These are phyloP conservation scores for Blepharisma undulans DNA, from an alignment of 169 alveolate species.

Conservation along the genomic window DNA sequence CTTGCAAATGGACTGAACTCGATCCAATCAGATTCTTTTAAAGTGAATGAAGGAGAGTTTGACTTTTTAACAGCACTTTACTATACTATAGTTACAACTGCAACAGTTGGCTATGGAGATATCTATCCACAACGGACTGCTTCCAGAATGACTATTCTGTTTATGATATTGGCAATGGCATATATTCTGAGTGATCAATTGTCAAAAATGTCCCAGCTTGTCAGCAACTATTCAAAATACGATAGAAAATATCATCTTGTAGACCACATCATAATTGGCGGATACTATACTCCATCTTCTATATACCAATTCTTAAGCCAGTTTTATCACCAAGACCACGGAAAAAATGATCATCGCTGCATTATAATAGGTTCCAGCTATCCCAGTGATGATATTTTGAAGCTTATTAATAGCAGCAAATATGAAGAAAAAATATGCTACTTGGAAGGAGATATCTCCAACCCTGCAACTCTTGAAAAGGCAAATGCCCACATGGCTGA, in stretches of 20 bases:
- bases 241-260: background rate
- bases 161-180: background rate
- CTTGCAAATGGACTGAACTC: background rate
- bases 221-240: conserved; percentile 33
- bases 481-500: conserved; percentile 32
- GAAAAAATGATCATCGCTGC: background rate
- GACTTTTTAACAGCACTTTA: conserved; percentile 37
- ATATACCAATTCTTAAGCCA: conserved; percentile 8
- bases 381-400: background rate
- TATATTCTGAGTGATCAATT: conserved; percentile 21
- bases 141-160: conserved; percentile 14
- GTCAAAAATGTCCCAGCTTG: conserved; percentile 29
- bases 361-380: conserved; percentile 13
- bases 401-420: background rate
- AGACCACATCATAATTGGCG: conserved; percentile 7
- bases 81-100: conserved; percentile 25
- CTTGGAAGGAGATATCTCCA: background rate
- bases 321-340: conserved; percentile 34
- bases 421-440: background rate
- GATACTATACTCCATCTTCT: background rate
- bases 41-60: background rate
- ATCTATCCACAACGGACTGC: conserved; percentile 9
- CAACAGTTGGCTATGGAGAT: conserved; percentile 38
- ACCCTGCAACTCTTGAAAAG: background rate
- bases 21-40: background rate